phyloP scores from a whole-genome alignment of 768 basidiomycete genomes.

The Lactifluus rugatus region DNA sequence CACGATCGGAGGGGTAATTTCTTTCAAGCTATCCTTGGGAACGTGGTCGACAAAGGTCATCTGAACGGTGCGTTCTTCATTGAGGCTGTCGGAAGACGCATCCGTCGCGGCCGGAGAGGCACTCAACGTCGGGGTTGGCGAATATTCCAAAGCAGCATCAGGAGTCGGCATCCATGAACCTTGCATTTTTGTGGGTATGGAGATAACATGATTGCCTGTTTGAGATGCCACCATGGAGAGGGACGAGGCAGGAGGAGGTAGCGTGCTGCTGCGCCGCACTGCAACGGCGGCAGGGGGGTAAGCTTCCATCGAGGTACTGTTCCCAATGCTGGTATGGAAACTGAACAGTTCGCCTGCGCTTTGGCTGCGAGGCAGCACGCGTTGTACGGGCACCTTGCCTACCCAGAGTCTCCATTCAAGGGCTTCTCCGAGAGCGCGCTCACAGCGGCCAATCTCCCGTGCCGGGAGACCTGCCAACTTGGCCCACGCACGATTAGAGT shows the following conservation, averaged over 20 bases:
- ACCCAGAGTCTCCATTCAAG: slow-evolving; percentile 93
- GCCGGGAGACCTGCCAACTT: slow-evolving; percentile 84
- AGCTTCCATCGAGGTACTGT: not conserved
- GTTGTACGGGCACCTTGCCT: slow-evolving; percentile 44
- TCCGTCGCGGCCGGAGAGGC: slow-evolving; percentile 17
- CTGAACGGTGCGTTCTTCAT: slow-evolving; percentile 19
- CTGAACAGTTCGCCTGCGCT: slow-evolving; percentile 7
- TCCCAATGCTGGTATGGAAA: not conserved
- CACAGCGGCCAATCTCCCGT: slow-evolving; percentile 79
- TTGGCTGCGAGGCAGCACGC: slow-evolving; percentile 11
- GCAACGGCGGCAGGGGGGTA: not conserved
- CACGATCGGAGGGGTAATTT: not conserved
- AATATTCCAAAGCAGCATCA: slow-evolving; percentile 10
- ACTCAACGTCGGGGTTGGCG: slow-evolving; percentile 20
- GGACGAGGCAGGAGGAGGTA: slow-evolving; percentile 1
- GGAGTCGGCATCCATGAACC: slow-evolving; percentile 9
- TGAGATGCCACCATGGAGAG: not conserved
- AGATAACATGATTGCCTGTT: not conserved
- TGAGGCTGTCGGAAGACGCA: slow-evolving; percentile 16
- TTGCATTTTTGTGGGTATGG: not conserved
- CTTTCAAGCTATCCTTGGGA: slow-evolving; percentile 8
- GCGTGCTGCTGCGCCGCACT: slow-evolving; percentile 11
- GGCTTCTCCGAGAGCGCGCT: slow-evolving; percentile 77
- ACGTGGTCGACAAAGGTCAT: slow-evolving; percentile 16
- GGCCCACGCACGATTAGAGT: slow-evolving; percentile 91